These are phyloP conservation scores for Schizonepeta tenuifolia DNA, from an alignment of 257 asterid genomes.

Conservation along the genomic window DNA sequence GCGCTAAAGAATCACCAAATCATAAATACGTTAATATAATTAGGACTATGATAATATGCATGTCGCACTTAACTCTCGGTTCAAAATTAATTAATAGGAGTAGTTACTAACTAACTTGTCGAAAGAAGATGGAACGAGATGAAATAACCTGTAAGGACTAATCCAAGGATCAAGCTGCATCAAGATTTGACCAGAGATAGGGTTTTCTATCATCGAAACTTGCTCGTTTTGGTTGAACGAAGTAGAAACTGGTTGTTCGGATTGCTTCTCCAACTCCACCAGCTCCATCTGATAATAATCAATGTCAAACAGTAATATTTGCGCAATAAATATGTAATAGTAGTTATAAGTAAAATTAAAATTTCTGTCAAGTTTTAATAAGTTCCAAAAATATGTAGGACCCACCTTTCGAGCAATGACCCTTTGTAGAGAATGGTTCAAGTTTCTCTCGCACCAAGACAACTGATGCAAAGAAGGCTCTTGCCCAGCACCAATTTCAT, in stretches of 20 bases:
- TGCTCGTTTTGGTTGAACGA: conserved; percentile 16
- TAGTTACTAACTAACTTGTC: too few species aligned
- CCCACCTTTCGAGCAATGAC: conserved; percentile 42
- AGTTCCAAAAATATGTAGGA: background rate
- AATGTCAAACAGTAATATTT: background rate
- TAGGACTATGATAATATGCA: too few species aligned
- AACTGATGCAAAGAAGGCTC: conserved; percentile 65
- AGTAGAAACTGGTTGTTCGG: conserved; percentile 7
- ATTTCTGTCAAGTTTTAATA: too few species aligned
- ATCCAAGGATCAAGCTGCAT: conserved; percentile 55
- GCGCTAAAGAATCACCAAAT: conserved; percentile 22
- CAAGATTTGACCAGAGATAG: conserved; percentile 28
- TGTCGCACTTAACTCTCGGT: too few species aligned
- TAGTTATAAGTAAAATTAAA: too few species aligned
- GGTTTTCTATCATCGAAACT: conserved; percentile 24
- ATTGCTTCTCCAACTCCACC: conserved; percentile 35
- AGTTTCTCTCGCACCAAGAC: conserved; percentile 65
- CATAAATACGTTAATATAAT: too few species aligned
- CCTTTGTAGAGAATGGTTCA: conserved; percentile 44
- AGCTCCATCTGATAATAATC: conserved; percentile 26
- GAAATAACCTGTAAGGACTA: conserved; percentile 42
- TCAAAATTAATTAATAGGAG: too few species aligned
- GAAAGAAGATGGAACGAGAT: too few species aligned
- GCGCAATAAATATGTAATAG: background rate
- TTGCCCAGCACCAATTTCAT: conserved; percentile 42